A percentile compares a stretch with the other conserved stretches of the same genome.
Evolutionary conservation across 2,329 filamentous ascomycete species (phyloP).

Genomic region (Rugonectria rugulosa): DNA sequence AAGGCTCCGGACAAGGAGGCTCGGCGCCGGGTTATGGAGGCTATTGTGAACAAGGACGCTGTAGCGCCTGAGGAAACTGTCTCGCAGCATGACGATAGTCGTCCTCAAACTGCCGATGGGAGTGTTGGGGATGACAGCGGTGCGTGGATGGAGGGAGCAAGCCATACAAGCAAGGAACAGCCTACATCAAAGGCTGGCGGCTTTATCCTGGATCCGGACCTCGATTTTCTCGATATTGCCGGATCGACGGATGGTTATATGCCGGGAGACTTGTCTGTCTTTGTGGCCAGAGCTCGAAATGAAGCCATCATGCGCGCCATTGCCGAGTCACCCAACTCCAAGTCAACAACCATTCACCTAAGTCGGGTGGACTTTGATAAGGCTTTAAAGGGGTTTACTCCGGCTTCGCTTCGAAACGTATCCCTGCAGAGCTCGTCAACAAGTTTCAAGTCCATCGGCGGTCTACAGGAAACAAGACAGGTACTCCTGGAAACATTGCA

Average conservation of each 20-base stretch:
- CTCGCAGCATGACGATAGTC: constrained; percentile 56
- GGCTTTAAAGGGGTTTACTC: constrained; percentile 91
- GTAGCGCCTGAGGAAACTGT: constrained; percentile 48
- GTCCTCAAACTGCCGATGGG: constrained; percentile 65
- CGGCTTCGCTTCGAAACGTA: constrained; percentile 92
- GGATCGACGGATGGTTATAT: constrained; percentile 97
- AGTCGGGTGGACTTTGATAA: constrained; percentile 79
- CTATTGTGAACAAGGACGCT: constrained; percentile 69
- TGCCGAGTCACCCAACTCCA: constrained; percentile 56
- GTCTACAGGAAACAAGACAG: constrained; percentile 83
- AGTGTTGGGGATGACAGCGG: constrained; percentile 61
- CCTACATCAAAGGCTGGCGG: constrained; percentile 56
- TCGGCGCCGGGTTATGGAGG: constrained; percentile 82
- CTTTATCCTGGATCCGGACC: constrained; percentile 75
- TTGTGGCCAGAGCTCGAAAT: constrained; percentile 87
- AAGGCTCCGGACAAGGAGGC: constrained; percentile 94
- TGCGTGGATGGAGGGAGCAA: constrained; percentile 80
- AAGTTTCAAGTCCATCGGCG: constrained; percentile 91
- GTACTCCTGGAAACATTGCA: constrained; percentile 94
- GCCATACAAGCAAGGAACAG: constrained; percentile 57
- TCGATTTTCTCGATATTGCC: constrained; percentile 92
- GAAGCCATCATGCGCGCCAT: constrained; percentile 91
- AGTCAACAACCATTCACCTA: constrained; percentile 66
- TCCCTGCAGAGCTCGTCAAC: constrained; percentile 92
- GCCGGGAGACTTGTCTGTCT: constrained; percentile 88